Evolutionary conservation across 2,329 filamentous ascomycete species (phyloP), one percentile per base, ranked within the genome.

Genomic region (Dothistroma pini): DNA sequence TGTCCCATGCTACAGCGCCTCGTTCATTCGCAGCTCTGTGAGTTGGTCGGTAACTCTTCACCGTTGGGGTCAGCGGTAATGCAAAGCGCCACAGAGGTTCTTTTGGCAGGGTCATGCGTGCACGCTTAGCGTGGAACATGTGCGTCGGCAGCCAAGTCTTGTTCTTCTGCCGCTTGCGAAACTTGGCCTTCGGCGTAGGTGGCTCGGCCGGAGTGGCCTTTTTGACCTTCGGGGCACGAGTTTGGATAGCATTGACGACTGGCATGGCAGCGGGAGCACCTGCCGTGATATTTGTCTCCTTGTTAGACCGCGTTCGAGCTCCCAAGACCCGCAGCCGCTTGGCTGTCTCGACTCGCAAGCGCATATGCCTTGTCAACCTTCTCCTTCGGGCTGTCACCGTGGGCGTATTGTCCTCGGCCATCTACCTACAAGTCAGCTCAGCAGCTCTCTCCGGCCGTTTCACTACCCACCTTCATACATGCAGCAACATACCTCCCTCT

Each of bases 111-210:
- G 92, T 92, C 90, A 99, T 96, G 62, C 85, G 89, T 22, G 95
- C 91, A 62, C 95, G 83, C 75, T 99, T 99, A 2, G 93, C 88
- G 76, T 96, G 93, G 84, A 90, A 99, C 66, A 96, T 78, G 75
- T 99, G 95, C 7, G 95, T 97, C 0, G 95, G 95, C 16, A 99
- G 80, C 91, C 93, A 97, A 2, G 90, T 92, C 79, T 97, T 97
- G 74, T 90, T 83, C 51, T 88, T 79, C 73, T 97, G 93, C 34
- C 95, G 87, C 76, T 91, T 95, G 67, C 88, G 86, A 73, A 91
- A 97, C 70, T 88, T 93, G 22, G 83, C 84, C 50, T 82, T 83
- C 1, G 86, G 86, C 74, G 74, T 80, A 5, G 79, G 79, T 5
- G 86, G 83, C n/a, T 84, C 80, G 58, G 90, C 89, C 55, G 93